A percentile compares a stretch with the other conserved stretches of the same genome.
These are phyloP conservation scores for Elaeis oleifera DNA, from an alignment of 202 grass and related monocot species.

Conservation along the genomic window DNA sequence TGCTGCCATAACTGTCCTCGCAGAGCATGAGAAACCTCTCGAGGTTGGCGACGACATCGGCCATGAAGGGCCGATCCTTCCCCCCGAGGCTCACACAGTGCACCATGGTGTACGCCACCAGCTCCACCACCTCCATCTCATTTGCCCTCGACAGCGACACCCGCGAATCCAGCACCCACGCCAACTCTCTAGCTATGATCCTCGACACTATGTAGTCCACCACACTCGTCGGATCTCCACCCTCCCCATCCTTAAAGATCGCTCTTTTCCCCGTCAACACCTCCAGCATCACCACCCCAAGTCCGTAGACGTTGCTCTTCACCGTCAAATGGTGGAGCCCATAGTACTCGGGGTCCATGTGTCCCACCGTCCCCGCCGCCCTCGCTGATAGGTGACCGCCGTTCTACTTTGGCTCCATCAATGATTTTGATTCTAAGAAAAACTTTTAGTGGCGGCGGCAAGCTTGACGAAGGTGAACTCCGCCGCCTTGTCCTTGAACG, in stretches of 20 bases:
- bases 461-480: constrained; percentile 58
- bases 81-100: constrained; percentile 5
- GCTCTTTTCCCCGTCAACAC: no score
- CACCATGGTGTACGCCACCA: constrained; percentile 7
- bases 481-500: constrained; percentile 55
- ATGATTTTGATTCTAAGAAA: constrained; percentile 66
- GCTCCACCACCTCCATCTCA: constrained; percentile 10
- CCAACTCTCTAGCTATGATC: not conserved
- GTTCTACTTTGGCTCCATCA: not conserved
- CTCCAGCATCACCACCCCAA: no score
- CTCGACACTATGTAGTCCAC: not conserved
- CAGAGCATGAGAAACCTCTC: constrained; percentile 2
- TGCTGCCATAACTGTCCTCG: constrained; percentile 4
- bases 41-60: constrained; percentile 13
- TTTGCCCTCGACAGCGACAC: not conserved
- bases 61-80: constrained; percentile 6
- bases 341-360: not conserved
- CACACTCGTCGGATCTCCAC: constrained; percentile 4
- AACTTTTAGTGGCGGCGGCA: constrained; percentile 49
- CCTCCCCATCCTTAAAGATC: not conserved
- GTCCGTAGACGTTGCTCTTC: no score
- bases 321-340: no score
- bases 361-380: constrained; percentile 9
- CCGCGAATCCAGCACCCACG: constrained; percentile 5
- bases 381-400: not conserved